Evolutionary conservation across 129 eudicot species (phyloP).

Genomic region (Erigeron canadensis): DNA sequence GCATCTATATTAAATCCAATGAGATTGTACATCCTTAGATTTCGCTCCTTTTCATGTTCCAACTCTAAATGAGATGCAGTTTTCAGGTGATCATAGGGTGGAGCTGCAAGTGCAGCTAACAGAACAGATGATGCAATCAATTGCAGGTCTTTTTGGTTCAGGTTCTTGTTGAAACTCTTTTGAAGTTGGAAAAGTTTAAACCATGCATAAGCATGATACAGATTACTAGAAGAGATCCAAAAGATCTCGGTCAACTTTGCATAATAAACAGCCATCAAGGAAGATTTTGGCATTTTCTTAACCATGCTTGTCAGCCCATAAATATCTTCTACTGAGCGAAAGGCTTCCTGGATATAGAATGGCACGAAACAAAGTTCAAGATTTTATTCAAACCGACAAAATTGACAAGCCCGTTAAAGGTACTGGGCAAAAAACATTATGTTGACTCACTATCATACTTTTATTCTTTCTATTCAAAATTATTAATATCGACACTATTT

Average conservation of each 20-base stretch:
- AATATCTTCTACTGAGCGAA: slow-evolving; percentile 96
- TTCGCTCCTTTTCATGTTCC: slow-evolving; percentile 79
- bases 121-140: slow-evolving; percentile 90
- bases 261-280: slow-evolving; percentile 84
- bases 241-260: slow-evolving; percentile 89
- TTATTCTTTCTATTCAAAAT: no score
- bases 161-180: slow-evolving; percentile 84
- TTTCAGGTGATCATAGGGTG: slow-evolving; percentile 65
- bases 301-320: slow-evolving; percentile 87
- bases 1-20: slow-evolving; percentile 71
- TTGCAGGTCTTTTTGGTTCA: slow-evolving; percentile 89
- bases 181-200: slow-evolving; percentile 84
- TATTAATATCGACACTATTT: no score
- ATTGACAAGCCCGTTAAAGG: no score
- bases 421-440: no score
- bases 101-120: slow-evolving; percentile 81
- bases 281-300: slow-evolving; percentile 85
- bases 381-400: not conserved
- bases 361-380: not conserved
- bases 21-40: slow-evolving; percentile 67
- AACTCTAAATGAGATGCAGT: slow-evolving; percentile 72
- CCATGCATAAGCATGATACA: slow-evolving; percentile 97
- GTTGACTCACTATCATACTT: no score
- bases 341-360: slow-evolving; percentile 73
- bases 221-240: slow-evolving; percentile 89